Evolutionary conservation across 73 alveolate species (phyloP).

Genomic region (Blepharisma japonicum): DNA sequence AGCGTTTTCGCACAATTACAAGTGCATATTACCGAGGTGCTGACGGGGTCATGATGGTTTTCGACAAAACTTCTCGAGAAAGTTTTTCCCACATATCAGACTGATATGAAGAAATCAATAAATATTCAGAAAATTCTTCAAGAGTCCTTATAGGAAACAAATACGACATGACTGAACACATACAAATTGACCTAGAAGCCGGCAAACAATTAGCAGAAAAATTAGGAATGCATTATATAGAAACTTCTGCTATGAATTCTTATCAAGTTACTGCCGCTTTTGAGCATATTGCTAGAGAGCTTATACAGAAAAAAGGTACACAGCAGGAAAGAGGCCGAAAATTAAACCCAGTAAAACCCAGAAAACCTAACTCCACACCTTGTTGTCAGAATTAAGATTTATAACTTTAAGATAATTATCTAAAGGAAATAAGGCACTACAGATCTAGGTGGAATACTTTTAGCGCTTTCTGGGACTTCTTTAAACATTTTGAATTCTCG

Average conservation of each 20-base stretch:
- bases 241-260: conserved; percentile 42
- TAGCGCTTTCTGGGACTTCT: conserved; percentile 65
- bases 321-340: no score
- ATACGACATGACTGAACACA: conserved; percentile 24
- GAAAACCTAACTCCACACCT: no score
- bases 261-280: no score
- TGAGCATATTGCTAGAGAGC: no score
- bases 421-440: conserved; percentile 65
- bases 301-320: no score
- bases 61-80: conserved; percentile 37
- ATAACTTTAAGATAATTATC: not conserved
- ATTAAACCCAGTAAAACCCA: no score
- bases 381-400: no score
- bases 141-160: conserved; percentile 26
- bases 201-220: conserved; percentile 38
- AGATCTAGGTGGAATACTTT: conserved; percentile 51
- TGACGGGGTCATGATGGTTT: not conserved
- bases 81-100: conserved; percentile 46
- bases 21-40: conserved; percentile 14
- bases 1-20: not conserved
- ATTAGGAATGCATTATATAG: conserved; percentile 38
- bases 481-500: conserved; percentile 51
- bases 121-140: no score
- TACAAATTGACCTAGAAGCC: not conserved
- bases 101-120: conserved; percentile 54